Conservation (phyloP, 768 basidiomycete species). For the Leccinum imitatum region DNA sequence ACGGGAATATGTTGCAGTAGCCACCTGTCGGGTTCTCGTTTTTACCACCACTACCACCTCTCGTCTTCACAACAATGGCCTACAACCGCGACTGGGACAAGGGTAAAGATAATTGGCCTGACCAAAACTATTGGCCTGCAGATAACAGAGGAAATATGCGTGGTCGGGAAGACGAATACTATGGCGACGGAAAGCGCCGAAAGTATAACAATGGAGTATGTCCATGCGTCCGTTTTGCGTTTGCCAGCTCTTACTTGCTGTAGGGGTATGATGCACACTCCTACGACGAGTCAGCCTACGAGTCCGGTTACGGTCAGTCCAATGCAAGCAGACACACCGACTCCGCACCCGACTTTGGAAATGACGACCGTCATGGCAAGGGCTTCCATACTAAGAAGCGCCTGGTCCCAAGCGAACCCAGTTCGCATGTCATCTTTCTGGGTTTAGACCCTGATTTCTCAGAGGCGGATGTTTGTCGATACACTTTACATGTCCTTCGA, state of each 20-base stretch:
- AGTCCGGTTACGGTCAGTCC: conserved; percentile 31
- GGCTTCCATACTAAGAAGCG: conserved; percentile 66
- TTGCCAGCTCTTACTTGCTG: conserved; percentile 10
- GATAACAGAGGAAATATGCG: conserved; percentile 42
- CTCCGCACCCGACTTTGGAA: conserved; percentile 45
- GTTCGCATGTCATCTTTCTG: conserved; percentile 93
- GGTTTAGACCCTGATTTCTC: conserved; percentile 90
- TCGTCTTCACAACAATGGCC: conserved; percentile 46
- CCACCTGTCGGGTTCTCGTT: conserved; percentile 16
- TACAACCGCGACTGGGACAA: conserved; percentile 87
- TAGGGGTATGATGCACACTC: conserved; percentile 55
- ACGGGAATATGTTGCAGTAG: conserved; percentile 3
- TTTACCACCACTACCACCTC: conserved; percentile 21
- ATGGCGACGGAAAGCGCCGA: conserved; percentile 71
- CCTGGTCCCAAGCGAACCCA: conserved; percentile 79
- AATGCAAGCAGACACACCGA: conserved; percentile 31
- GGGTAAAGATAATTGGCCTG: conserved; percentile 64
- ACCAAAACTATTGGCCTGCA: conserved; percentile 43
- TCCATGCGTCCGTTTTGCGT: not conserved
- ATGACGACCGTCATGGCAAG: conserved; percentile 48
- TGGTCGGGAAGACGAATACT: conserved; percentile 67
- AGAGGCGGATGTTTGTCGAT: conserved; percentile 83
- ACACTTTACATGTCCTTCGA: conserved; percentile 35
- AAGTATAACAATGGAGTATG: conserved; percentile 75
- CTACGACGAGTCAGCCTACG: conserved; percentile 48